These are phyloP conservation scores for Pelargonium myrrhifolium DNA, from an alignment of 441 rosid genomes.

Conservation along the genomic window DNA sequence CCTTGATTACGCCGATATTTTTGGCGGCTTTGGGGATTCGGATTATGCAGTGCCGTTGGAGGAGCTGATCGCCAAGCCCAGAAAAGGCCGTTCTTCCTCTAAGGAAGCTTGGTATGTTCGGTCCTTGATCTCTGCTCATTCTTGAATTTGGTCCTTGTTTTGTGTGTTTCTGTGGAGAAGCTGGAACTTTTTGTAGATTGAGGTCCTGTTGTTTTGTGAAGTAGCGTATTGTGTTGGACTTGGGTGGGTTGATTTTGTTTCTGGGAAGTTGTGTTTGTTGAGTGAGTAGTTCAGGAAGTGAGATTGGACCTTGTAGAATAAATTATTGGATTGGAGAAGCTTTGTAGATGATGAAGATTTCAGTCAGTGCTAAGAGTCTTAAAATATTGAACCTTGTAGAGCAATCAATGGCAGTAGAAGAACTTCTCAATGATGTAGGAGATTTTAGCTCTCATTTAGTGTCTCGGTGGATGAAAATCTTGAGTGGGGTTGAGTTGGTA, in stretches of 20 bases:
- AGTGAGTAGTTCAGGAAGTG: background rate
- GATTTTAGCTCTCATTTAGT: background rate
- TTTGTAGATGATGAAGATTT: background rate
- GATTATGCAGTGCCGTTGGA: constrained; percentile 51
- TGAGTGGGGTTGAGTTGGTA: background rate
- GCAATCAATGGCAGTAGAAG: background rate
- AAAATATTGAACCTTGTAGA: background rate
- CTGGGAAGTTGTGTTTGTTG: background rate
- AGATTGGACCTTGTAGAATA: constrained; percentile 3
- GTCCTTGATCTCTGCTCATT: background rate
- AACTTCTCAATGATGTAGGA: background rate
- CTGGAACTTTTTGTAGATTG: background rate
- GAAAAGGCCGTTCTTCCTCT: constrained; percentile 22
- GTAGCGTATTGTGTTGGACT: too few species aligned
- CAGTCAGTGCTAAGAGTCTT: background rate
- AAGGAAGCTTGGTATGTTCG: constrained; percentile 28
- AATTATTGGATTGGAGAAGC: background rate
- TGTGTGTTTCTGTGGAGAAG: background rate
- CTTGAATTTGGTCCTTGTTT: background rate
- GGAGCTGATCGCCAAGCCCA: constrained; percentile 39
- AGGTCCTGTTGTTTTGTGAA: background rate
- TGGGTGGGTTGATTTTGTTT: background rate
- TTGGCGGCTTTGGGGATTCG: constrained; percentile 52
- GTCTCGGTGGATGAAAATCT: background rate
- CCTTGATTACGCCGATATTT: constrained; percentile 71